Conservation (phyloP, 495 filamentous ascomycete species). For the Aspergillus bertholletiae region DNA sequence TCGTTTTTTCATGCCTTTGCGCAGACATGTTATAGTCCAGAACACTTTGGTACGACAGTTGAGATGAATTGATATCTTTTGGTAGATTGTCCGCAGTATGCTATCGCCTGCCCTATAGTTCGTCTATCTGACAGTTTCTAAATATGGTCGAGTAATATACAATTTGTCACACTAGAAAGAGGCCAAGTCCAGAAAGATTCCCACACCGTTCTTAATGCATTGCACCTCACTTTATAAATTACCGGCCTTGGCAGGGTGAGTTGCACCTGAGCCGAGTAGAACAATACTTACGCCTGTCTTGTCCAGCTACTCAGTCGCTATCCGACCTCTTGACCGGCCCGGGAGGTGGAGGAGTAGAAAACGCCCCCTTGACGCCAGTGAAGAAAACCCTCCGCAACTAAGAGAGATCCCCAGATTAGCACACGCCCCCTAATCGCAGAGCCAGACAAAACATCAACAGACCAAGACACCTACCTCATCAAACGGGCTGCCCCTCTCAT, state of each 20-base stretch:
- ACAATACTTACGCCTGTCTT: not conserved
- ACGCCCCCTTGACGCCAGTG: slow-evolving; percentile 27
- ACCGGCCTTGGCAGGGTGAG: not conserved
- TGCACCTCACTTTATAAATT: not conserved
- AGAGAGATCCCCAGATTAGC: not conserved
- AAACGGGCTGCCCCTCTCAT: slow-evolving; percentile 57
- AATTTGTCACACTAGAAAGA: not conserved
- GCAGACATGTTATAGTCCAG: slow-evolving; percentile 10
- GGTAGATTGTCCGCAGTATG: not conserved
- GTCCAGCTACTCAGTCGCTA: slow-evolving; percentile 5
- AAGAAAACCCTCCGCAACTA: slow-evolving; percentile 41
- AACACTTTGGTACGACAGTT: slow-evolving; percentile 8
- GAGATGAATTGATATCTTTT: slow-evolving; percentile 12
- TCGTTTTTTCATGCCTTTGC: slow-evolving; percentile 7
- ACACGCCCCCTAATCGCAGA: not conserved
- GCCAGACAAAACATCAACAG: not conserved
- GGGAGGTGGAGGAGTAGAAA: slow-evolving; percentile 35
- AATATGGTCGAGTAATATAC: slow-evolving; percentile 2
- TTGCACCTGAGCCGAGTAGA: not conserved
- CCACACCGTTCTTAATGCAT: not conserved
- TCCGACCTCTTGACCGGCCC: slow-evolving; percentile 23
- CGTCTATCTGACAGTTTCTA: not conserved
- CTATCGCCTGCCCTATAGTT: not conserved
- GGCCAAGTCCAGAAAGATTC: not conserved
- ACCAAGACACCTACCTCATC: slow-evolving; percentile 38